Base-by-base conservation (phyloP, 495 filamentous ascomycete genomes). In the Pyronema domesticum region DNA sequence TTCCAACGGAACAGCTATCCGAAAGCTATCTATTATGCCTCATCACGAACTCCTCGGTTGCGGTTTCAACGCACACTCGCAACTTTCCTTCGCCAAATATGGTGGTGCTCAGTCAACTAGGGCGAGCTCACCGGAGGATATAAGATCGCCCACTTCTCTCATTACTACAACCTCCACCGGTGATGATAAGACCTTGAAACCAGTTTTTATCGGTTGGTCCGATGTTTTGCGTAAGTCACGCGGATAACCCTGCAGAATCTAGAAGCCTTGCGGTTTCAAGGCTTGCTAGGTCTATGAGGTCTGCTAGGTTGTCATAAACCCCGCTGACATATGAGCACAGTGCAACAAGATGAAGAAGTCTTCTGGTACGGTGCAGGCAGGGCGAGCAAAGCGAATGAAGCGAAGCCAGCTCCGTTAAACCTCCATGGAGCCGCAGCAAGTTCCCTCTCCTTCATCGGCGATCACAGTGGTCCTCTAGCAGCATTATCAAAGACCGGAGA, bases 121-220 rank as follows among this genome's bases (percentile, higher is more conserved):
- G 11, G 45, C 45, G 13, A 23, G 10, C 11, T 17, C 4, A 14
- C 45, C 45, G 45, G 45, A 47, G 13, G 19, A 47, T 17, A 47
- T 47, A 47, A 43, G 23, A 30, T 30, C 23, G 23, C 15, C 39
- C 3, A 42, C 39, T 42, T 17, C 39, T 5, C 23, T 30, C 5
- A 30, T 30, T 30, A 30, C 23, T 2, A 30, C 23, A 30, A 30
- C 23, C 23, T 30, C 23, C 23, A 30, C 23, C 23, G 39, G 11
- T 2, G 39, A 1, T 42, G 39, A 17, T 13, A 39, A 34, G 33
- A 54, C 51, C 10, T 46, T 36, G 33, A 62, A 35, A n/a, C 46
- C 60, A 9, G 30, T 62, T n/a, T 63, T 55, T 34, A 43, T 51
- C 6, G 60, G 60, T 7, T 63, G 60, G 60, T 55, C 60, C 7